Percentiles rank a stretch among this genome's conserved stretches.
Conservation (phyloP, 139 green algal genomes). For the Micractinium conductrix region DNA sequence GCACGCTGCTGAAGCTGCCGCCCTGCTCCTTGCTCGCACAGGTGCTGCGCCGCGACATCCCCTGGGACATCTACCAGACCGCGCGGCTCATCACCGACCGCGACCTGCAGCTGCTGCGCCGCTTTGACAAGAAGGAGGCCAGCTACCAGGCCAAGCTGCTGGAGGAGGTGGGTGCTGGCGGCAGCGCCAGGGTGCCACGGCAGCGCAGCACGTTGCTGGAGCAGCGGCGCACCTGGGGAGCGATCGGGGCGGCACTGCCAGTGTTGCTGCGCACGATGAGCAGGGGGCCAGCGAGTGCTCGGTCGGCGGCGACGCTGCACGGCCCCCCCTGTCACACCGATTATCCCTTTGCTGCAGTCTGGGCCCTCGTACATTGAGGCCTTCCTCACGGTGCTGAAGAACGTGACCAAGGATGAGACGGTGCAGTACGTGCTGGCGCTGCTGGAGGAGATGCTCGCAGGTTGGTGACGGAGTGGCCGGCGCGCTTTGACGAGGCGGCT, state of each 20-base stretch:
- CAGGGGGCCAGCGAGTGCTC: background rate
- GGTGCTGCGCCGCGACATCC: conserved; percentile 44
- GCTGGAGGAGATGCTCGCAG: conserved; percentile 82
- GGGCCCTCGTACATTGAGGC: conserved; percentile 79
- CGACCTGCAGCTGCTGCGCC: conserved; percentile 66
- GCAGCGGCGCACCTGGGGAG: too few relatives aligned
- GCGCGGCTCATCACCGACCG: conserved; percentile 81
- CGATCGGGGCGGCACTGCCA: too few relatives aligned
- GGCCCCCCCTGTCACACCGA: too few relatives aligned
- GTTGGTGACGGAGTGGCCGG: too few relatives aligned
- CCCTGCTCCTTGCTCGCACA: background rate
- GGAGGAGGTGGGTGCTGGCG: conserved; percentile 59
- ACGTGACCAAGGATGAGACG: conserved; percentile 91
- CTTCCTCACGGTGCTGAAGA: conserved; percentile 86
- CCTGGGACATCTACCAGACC: conserved; percentile 80
- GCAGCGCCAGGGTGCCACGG: background rate
- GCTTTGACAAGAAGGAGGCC: conserved; percentile 81
- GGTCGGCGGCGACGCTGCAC: background rate
- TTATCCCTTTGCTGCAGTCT: conserved; percentile 53
- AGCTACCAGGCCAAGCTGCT: conserved; percentile 74
- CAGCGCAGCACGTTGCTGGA: background rate
- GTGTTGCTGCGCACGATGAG: too few relatives aligned
- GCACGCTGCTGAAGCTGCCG: too few relatives aligned
- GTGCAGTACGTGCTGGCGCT: conserved; percentile 93
- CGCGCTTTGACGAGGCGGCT: too few relatives aligned